A percentile compares a stretch with the other conserved stretches of the same genome.
Conservation (phyloP, 495 filamentous ascomycete genomes). For the Hypoxylon lenormandii region DNA sequence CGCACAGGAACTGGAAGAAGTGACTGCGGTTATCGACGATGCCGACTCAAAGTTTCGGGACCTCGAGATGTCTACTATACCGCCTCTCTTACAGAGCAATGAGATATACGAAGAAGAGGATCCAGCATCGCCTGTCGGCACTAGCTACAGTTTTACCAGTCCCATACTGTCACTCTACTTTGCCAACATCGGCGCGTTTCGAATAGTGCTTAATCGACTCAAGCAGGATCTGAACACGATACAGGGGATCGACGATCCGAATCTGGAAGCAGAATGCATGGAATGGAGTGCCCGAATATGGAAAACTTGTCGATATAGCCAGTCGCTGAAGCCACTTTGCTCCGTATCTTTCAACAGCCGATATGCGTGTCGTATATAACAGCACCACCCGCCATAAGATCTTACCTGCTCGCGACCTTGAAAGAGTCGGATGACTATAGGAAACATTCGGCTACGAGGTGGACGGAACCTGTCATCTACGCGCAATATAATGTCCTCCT, state of each 20-base stretch:
- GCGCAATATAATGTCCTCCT: constrained; percentile 7
- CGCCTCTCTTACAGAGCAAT: constrained; percentile 13
- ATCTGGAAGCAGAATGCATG: constrained; percentile 21
- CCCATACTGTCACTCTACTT: constrained; percentile 16
- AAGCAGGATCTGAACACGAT: constrained; percentile 28
- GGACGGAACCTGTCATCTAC: constrained; percentile 14
- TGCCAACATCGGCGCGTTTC: constrained; percentile 18
- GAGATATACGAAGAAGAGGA: constrained; percentile 24
- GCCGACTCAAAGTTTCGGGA: constrained; percentile 1
- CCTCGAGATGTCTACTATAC: constrained; percentile 14
- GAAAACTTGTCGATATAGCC: constrained; percentile 20
- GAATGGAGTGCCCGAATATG: constrained; percentile 21
- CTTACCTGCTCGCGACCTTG: constrained; percentile 19
- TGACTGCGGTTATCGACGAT: constrained; percentile 2
- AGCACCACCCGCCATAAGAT: background rate
- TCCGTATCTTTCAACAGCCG: constrained; percentile 14
- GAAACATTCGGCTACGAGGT: background rate
- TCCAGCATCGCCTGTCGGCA: constrained; percentile 14
- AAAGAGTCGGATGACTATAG: constrained; percentile 15
- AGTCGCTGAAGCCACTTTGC: constrained; percentile 24
- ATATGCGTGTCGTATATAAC: constrained; percentile 24
- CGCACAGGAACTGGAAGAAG: constrained; percentile 1
- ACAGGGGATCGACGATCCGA: constrained; percentile 12
- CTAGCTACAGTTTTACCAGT: constrained; percentile 23
- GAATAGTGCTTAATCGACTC: constrained; percentile 19